phyloP scores from a whole-genome alignment of 179 eudicot species.

The Vitellaria paradoxa region DNA sequence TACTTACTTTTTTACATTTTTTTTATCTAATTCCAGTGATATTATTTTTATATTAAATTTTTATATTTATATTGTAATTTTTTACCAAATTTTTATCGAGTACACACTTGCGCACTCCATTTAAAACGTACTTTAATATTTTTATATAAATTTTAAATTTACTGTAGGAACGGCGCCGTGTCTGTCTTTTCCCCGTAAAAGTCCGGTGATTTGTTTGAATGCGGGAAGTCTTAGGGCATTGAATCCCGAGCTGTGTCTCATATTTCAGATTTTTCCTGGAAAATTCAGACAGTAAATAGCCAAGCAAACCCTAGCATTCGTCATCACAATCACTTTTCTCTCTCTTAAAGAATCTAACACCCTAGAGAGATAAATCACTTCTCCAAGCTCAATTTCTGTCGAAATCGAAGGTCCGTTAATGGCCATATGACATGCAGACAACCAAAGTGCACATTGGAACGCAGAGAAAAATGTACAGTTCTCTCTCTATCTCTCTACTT shows the following conservation, averaged over 20 bases:
- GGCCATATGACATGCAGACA: conserved; percentile 8
- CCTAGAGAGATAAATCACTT: too few relatives aligned
- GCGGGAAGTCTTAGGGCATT: conserved; percentile 14
- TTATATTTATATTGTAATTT: too few relatives aligned
- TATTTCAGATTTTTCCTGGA: too few relatives aligned
- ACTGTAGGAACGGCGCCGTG: background rate
- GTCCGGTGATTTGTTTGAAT: conserved; percentile 13
- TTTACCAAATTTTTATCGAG: too few relatives aligned
- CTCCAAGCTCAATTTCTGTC: background rate
- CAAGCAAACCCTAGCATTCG: background rate
- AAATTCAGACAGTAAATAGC: too few relatives aligned
- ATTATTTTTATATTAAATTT: too few relatives aligned
- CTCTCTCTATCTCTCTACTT: background rate
- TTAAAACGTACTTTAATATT: too few relatives aligned
- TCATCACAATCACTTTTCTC: background rate
- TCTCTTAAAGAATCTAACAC: background rate
- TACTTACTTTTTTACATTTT: too few relatives aligned
- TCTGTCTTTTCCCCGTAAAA: conserved; percentile 10
- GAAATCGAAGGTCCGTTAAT: conserved; percentile 10
- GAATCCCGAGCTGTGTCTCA: background rate
- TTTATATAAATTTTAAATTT: too few relatives aligned
- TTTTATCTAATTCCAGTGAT: too few relatives aligned
- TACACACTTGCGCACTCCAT: too few relatives aligned
- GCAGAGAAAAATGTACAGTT: too few relatives aligned
- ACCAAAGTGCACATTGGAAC: background rate